A percentile compares a stretch with the other conserved stretches of the same genome.
Conservation (phyloP, 2,329 filamentous ascomycete species). For the Didymella glomerata region DNA sequence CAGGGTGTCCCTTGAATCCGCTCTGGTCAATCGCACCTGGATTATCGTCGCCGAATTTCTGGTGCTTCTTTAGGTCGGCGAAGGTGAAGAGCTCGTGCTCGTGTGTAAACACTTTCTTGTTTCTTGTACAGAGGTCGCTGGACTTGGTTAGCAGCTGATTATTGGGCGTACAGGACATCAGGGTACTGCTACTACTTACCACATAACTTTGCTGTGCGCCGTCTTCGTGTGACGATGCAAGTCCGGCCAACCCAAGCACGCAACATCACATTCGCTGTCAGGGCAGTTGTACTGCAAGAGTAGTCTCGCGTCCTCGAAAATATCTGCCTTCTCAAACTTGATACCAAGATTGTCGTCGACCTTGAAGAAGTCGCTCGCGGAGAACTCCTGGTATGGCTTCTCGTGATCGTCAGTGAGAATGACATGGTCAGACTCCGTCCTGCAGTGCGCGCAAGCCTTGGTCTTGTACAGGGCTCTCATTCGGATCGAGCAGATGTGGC, state of each 20-base stretch:
- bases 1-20: slow-evolving; percentile 93
- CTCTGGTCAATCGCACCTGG: slow-evolving; percentile 91
- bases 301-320: slow-evolving; percentile 88
- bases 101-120: slow-evolving; percentile 98
- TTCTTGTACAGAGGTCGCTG: slow-evolving; percentile 84
- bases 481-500: slow-evolving; percentile 92
- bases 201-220: slow-evolving; percentile 87
- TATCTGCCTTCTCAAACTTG: slow-evolving; percentile 86
- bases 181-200: slow-evolving; percentile 54
- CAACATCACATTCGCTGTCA: slow-evolving; percentile 81
- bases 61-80: slow-evolving; percentile 83
- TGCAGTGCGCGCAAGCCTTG: slow-evolving; percentile 94
- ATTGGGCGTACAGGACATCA: slow-evolving; percentile 10
- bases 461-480: slow-evolving; percentile 95
- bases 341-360: slow-evolving; percentile 89
- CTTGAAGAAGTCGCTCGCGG: slow-evolving; percentile 74
- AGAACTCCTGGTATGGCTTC: slow-evolving; percentile 88
- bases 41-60: slow-evolving; percentile 88
- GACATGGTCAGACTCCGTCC: slow-evolving; percentile 80
- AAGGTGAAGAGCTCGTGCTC: slow-evolving; percentile 92
- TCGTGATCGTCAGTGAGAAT: slow-evolving; percentile 88
- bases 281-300: slow-evolving; percentile 95
- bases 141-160: slow-evolving; percentile 9
- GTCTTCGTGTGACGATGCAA: slow-evolving; percentile 82
- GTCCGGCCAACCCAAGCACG: slow-evolving; percentile 82